A percentile compares a stretch with the other conserved stretches of the same genome.
Evolutionary conservation across 345 rosid genomes (phyloP).

Genomic region (Firmiana major): DNA sequence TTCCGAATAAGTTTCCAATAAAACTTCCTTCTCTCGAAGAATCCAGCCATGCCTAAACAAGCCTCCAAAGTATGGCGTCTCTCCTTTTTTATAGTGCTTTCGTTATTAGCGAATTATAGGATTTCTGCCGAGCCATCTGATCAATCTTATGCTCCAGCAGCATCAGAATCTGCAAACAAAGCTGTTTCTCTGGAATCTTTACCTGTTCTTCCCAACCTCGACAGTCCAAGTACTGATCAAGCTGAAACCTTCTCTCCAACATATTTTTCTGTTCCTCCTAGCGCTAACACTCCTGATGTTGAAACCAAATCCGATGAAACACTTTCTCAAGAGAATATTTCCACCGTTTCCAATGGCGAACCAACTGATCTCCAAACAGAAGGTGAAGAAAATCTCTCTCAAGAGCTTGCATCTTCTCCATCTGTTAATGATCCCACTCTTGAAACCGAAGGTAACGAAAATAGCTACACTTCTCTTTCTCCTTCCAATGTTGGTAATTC

Average conservation of each 20-base stretch:
- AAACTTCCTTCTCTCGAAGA: background rate
- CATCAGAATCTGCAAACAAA: background rate
- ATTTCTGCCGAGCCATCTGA: background rate
- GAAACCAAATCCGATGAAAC: constrained; percentile 1
- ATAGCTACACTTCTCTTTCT: background rate
- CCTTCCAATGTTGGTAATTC: constrained; percentile 6
- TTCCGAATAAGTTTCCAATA: too few relatives aligned
- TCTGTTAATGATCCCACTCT: background rate
- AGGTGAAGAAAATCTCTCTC: background rate
- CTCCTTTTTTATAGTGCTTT: background rate
- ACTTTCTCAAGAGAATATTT: background rate
- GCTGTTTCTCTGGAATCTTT: background rate
- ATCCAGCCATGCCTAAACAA: constrained; percentile 11
- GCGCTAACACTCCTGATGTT: background rate
- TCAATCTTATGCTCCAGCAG: background rate
- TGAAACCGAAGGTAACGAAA: background rate
- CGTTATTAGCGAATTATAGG: background rate
- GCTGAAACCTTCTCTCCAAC: background rate
- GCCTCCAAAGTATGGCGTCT: background rate
- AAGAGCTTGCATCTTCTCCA: background rate
- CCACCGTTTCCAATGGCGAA: background rate
- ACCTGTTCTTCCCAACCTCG: background rate
- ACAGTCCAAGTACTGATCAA: background rate
- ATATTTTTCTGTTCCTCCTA: background rate
- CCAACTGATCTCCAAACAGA: background rate